A percentile compares a stretch with the other conserved stretches of the same genome.
phyloP scores from a whole-genome alignment of 2,329 filamentous ascomycete genomes.

The Calonectria pteridis region DNA sequence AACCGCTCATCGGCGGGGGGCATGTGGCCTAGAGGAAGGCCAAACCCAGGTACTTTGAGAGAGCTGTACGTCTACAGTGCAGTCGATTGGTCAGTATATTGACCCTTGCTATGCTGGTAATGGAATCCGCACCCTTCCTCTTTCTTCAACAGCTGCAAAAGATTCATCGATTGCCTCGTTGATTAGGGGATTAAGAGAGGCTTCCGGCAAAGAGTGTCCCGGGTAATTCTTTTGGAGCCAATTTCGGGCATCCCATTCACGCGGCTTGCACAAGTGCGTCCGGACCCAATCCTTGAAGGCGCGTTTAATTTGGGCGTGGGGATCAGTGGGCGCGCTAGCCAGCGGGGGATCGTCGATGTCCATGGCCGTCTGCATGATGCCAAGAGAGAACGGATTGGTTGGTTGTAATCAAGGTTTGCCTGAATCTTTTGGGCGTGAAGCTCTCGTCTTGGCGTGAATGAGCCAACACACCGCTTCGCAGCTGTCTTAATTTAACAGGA shows the following conservation, averaged over 20 bases:
- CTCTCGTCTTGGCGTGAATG: not conserved
- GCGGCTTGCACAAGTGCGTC: not conserved
- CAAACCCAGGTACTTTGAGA: not conserved
- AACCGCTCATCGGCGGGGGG: not conserved
- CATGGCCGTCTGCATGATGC: not conserved
- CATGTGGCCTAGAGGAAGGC: not conserved
- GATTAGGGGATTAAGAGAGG: not conserved
- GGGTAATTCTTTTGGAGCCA: not conserved
- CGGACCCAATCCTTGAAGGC: conserved; percentile 6
- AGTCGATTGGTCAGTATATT: not conserved
- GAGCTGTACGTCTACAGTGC: not conserved
- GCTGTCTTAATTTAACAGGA: not conserved
- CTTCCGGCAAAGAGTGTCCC: not conserved
- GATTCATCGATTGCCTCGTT: not conserved
- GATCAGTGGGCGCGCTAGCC: not conserved
- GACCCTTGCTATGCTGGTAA: rapidly evolving
- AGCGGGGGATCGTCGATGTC: not conserved
- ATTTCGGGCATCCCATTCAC: not conserved
- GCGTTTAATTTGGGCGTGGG: not conserved
- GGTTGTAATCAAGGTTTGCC: not conserved
- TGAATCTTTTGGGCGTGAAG: not conserved
- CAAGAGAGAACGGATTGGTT: not conserved
- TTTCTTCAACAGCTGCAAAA: not conserved
- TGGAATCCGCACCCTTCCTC: not conserved
- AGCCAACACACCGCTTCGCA: not conserved